Percentiles rank a stretch among this genome's conserved stretches.
Conservation (phyloP, 2,329 filamentous ascomycete species). For the Arthrobotrys iridis region DNA sequence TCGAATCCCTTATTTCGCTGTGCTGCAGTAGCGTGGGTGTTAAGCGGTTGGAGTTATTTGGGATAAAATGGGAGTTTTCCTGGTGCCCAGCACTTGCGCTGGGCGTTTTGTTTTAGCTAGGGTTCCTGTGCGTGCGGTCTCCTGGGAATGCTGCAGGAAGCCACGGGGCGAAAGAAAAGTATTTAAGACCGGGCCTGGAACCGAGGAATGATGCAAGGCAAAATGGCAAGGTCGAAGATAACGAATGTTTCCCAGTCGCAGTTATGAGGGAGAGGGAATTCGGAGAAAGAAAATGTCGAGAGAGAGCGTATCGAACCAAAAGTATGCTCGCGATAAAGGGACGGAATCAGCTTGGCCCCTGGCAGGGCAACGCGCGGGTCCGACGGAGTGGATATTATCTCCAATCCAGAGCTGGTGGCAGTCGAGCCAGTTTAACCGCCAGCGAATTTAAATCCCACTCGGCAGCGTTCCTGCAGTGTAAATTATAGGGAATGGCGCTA, state of each 20-base stretch:
- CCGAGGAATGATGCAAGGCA: not conserved
- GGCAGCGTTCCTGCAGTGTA: constrained; percentile 4
- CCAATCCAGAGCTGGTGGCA: not conserved
- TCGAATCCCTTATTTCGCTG: constrained; percentile 42
- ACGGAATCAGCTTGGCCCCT: constrained; percentile 19
- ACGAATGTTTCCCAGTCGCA: not conserved
- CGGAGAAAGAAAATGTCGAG: not conserved
- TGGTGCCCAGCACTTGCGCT: constrained; percentile 32
- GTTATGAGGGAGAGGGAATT: not conserved
- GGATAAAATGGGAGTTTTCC: constrained; percentile 44
- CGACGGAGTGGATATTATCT: constrained; percentile 1
- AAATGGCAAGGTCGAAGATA: not conserved
- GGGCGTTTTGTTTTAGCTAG: constrained; percentile 31
- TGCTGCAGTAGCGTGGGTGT: constrained; percentile 36
- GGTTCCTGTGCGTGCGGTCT: constrained; percentile 19
- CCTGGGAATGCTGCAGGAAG: not conserved
- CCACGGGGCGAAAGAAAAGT: constrained; percentile 3
- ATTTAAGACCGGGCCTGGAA: constrained; percentile 25
- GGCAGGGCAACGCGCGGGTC: constrained; percentile 24
- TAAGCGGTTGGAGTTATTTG: constrained; percentile 46
- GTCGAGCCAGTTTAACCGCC: constrained; percentile 32
- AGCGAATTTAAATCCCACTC: constrained; percentile 7
- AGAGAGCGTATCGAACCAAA: not conserved
- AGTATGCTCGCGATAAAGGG: constrained; percentile 12
- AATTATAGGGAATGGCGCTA: constrained; percentile 7